phyloP scores from a whole-genome alignment of 2,329 filamentous ascomycete species.

The Diaporthe australafricana region DNA sequence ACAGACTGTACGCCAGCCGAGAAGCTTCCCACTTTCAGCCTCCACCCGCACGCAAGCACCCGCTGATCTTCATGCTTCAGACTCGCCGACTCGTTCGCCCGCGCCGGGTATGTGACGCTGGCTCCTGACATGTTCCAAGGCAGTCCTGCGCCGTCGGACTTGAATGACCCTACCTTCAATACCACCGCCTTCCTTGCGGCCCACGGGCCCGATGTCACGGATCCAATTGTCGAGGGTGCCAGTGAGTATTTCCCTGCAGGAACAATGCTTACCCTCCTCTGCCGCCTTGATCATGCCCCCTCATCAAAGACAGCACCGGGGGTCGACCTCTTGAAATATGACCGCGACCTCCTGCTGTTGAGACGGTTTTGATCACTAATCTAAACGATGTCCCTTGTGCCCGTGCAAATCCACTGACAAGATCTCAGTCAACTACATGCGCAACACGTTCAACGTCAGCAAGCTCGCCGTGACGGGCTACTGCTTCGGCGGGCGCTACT shows the following conservation, averaged over 20 bases:
- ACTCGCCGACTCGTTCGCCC: conserved; percentile 50
- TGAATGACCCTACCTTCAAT: conserved; percentile 44
- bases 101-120: conserved; percentile 49
- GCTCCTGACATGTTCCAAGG: conserved; percentile 50
- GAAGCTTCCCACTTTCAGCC: not conserved
- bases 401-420: not conserved
- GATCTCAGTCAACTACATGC: conserved; percentile 7
- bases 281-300: not conserved
- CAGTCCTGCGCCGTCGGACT: conserved; percentile 46
- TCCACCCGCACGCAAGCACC: no score
- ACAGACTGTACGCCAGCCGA: conserved; percentile 42
- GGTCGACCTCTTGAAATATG: not conserved
- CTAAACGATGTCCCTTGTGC: no score
- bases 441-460: conserved; percentile 2
- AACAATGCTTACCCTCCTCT: not conserved
- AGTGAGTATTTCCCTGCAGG: conserved; percentile 9
- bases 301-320: not conserved
- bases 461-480: conserved; percentile 31
- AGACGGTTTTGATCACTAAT: no score
- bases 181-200: conserved; percentile 40
- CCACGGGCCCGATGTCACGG: conserved; percentile 26
- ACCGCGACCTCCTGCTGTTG: no score
- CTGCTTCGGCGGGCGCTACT: conserved; percentile 33
- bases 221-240: conserved; percentile 23
- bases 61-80: conserved; percentile 37